Evolutionary conservation across 106 monocot genomes (phyloP).

Genomic region (Allium fistulosum): DNA sequence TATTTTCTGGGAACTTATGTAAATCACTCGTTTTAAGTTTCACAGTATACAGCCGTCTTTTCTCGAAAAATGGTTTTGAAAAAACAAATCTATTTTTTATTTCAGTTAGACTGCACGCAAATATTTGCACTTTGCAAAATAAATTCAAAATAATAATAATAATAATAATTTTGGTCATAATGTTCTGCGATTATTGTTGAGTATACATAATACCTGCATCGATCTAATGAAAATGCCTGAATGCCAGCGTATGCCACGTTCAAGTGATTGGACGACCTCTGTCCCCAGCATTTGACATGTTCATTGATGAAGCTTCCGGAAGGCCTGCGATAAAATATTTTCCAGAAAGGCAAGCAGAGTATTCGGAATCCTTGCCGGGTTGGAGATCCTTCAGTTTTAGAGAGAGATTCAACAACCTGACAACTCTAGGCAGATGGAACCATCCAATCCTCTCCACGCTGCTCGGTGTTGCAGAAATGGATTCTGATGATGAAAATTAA

Average conservation of each 20-base stretch:
- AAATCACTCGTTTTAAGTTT: too few relatives aligned
- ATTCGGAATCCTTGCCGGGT: background rate
- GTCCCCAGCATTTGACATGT: conserved; percentile 18
- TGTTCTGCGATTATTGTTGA: too few relatives aligned
- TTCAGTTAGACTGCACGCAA: too few relatives aligned
- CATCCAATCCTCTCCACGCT: conserved; percentile 4
- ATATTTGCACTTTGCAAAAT: too few relatives aligned
- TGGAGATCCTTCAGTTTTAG: conserved; percentile 5
- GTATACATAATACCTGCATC: too few relatives aligned
- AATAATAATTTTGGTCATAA: too few relatives aligned
- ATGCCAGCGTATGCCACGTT: conserved; percentile 33
- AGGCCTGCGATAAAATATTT: conserved; percentile 11
- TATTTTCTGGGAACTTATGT: too few relatives aligned
- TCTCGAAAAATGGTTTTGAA: too few relatives aligned
- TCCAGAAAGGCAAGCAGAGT: conserved; percentile 8
- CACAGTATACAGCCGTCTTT: too few relatives aligned
- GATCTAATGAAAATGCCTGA: too few relatives aligned
- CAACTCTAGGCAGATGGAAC: conserved; percentile 15
- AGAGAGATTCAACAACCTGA: conserved; percentile 11
- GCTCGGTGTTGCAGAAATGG: conserved; percentile 1
- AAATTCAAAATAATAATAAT: too few relatives aligned
- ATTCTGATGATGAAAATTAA: conserved; percentile 7
- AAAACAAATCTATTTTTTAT: too few relatives aligned
- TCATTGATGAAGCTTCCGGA: conserved; percentile 2
- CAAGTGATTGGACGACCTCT: conserved; percentile 24